Conservation (phyloP, 176 grass and related monocot genomes). For the Musa acuminata region DNA sequence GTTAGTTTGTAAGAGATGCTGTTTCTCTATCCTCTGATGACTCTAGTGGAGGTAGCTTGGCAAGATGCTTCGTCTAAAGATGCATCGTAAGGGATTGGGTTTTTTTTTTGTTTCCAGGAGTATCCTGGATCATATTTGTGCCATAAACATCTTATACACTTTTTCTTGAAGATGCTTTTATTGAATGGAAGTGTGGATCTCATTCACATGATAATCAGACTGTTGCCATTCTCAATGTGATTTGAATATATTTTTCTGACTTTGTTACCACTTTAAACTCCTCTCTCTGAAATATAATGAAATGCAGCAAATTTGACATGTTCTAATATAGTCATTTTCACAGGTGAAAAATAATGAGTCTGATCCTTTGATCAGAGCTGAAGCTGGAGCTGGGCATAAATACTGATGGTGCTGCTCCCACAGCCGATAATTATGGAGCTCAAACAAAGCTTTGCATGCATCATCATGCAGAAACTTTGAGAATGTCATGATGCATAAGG, state of each 20-base stretch:
- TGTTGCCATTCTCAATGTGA: neutral
- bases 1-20: too few species aligned
- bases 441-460: conserved; percentile 43
- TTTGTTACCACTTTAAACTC: too few species aligned
- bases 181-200: neutral
- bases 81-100: too few species aligned
- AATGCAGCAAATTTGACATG: neutral
- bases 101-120: too few species aligned
- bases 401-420: conserved; percentile 43
- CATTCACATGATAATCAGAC: neutral
- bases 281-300: too few species aligned
- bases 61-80: too few species aligned
- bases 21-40: neutral
- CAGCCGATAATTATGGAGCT: conserved; percentile 61
- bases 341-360: conserved; percentile 60
- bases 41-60: too few species aligned
- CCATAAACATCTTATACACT: too few species aligned
- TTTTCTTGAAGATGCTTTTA: neutral
- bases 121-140: too few species aligned
- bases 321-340: neutral
- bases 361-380: conserved; percentile 54
- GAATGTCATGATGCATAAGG: neutral
- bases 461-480: conserved; percentile 18
- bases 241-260: neutral
- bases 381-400: conserved; percentile 33